These are phyloP conservation scores for Sechiopsis laciniata DNA, from an alignment of 306 rosid genomes.

Conservation along the genomic window DNA sequence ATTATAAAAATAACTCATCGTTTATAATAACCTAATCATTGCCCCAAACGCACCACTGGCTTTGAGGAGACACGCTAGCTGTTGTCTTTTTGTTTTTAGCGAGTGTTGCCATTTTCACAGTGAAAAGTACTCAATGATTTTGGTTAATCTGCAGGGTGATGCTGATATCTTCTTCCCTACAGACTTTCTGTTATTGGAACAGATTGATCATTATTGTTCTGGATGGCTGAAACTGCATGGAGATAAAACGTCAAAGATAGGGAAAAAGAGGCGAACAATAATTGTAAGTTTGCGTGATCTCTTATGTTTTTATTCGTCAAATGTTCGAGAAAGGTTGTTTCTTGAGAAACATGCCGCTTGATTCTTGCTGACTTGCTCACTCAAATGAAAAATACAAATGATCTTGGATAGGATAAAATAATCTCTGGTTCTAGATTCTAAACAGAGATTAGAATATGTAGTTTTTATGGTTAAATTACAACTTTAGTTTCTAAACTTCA, in stretches of 20 bases:
- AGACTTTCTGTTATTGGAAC: slow-evolving; percentile 81
- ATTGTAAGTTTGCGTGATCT: slow-evolving; percentile 40
- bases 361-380: background rate
- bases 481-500: too few species aligned
- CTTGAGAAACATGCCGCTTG: background rate
- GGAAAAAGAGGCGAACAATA: slow-evolving; percentile 83
- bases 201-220: slow-evolving; percentile 81
- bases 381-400: background rate
- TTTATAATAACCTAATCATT: too few species aligned
- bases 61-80: background rate
- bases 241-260: slow-evolving; percentile 49
- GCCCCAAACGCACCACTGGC: background rate
- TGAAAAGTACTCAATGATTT: slow-evolving; percentile 12
- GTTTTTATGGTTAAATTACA: too few species aligned
- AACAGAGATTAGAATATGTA: background rate
- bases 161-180: slow-evolving; percentile 95
- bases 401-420: background rate
- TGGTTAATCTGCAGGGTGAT: slow-evolving; percentile 62
- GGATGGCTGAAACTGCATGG: slow-evolving; percentile 57
- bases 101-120: background rate
- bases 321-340: background rate
- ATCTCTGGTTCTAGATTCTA: background rate
- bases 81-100: background rate
- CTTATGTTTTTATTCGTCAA: background rate
- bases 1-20: too few species aligned